Percentiles rank a stretch among this genome's conserved stretches.
Conservation (phyloP, 2,329 filamentous ascomycete genomes). For the Colletotrichum eleusines region DNA sequence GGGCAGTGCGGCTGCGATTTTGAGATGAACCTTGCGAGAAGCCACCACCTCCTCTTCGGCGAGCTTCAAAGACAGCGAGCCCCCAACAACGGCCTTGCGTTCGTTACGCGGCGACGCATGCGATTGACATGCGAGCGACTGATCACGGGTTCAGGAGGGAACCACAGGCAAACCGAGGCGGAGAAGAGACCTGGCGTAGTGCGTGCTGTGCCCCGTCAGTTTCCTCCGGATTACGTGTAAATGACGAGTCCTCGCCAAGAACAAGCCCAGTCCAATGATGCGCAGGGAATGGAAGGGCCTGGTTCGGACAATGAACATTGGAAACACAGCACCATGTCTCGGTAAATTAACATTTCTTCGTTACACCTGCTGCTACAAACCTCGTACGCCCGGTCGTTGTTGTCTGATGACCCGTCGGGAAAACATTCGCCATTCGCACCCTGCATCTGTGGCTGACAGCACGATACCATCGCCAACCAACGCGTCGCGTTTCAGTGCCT, state of each 20-base stretch:
- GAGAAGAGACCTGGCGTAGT: neutral
- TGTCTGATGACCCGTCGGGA: no score
- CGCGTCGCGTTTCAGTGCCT: neutral
- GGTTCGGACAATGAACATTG: neutral
- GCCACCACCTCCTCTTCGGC: neutral
- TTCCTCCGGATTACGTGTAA: conserved; percentile 1
- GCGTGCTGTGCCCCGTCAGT: neutral
- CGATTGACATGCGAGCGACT: neutral
- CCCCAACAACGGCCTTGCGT: no score
- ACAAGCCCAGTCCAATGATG: neutral
- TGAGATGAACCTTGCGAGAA: neutral
- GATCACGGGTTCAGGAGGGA: neutral
- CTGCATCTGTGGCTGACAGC: neutral
- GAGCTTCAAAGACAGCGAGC: neutral
- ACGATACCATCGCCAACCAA: neutral
- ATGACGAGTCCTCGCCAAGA: neutral
- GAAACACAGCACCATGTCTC: neutral
- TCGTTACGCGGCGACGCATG: neutral
- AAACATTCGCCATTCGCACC: neutral
- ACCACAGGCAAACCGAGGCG: neutral
- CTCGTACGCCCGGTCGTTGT: neutral
- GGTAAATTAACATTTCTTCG: neutral
- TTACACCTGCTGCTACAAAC: neutral
- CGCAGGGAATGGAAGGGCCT: no score
- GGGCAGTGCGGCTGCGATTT: neutral